Evolutionary conservation across 78 protist genomes (phyloP).

Genomic region (Fonticula alba): DNA sequence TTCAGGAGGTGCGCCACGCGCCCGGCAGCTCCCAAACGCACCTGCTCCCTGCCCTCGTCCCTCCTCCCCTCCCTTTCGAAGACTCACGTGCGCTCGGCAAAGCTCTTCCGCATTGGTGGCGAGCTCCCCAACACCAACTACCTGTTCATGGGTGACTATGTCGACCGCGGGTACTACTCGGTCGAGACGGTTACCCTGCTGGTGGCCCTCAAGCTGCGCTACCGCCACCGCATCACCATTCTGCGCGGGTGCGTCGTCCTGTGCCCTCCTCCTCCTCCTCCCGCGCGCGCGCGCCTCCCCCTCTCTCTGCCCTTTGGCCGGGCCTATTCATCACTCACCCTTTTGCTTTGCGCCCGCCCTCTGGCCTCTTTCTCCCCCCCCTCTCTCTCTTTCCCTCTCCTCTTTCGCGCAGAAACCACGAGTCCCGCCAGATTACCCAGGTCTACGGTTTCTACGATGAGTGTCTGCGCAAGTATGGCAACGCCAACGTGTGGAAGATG

Average conservation of each 20-base stretch:
- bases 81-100: too few relatives aligned
- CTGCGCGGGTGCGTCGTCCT: too few relatives aligned
- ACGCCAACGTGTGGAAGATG: constrained; percentile 77
- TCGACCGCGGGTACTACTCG: constrained; percentile 90
- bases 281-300: too few relatives aligned
- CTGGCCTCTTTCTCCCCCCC: too few relatives aligned
- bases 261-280: too few relatives aligned
- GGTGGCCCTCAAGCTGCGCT: constrained; percentile 67
- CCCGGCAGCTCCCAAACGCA: too few relatives aligned
- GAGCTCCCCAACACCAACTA: constrained; percentile 66
- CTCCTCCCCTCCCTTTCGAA: too few relatives aligned
- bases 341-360: too few relatives aligned
- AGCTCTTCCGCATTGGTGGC: constrained; percentile 33
- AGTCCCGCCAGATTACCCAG: constrained; percentile 86
- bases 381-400: too few relatives aligned
- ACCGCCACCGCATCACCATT: constrained; percentile 43
- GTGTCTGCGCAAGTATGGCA: constrained; percentile 90
- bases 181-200: constrained; percentile 85
- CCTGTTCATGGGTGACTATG: constrained; percentile 97
- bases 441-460: constrained; percentile 85
- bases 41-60: too few relatives aligned
- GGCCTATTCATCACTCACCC: too few relatives aligned
- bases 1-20: constrained; percentile 72
- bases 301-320: too few relatives aligned
- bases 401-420: constrained; percentile 97